These are phyloP conservation scores for Starmerella cellae DNA, from an alignment of 805 yeast genomes.

Conservation along the genomic window DNA sequence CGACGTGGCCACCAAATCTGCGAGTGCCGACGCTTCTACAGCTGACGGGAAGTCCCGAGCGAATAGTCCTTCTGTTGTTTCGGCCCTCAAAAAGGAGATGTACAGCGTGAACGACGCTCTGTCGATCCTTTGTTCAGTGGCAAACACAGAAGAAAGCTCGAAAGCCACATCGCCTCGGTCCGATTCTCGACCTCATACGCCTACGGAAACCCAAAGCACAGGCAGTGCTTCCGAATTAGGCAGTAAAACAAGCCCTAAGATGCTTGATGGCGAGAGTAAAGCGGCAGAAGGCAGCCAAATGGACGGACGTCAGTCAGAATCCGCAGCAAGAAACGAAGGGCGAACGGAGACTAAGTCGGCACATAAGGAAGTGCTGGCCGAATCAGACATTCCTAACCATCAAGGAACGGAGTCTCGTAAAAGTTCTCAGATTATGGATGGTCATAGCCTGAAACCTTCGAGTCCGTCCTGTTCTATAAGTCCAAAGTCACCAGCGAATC, in stretches of 20 bases:
- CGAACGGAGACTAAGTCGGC: too few species aligned
- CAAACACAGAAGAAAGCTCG: slow-evolving; percentile 9
- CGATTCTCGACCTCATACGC: neutral
- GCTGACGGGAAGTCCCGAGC: too few species aligned
- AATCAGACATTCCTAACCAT: neutral
- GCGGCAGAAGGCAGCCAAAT: neutral
- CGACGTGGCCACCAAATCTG: too few species aligned
- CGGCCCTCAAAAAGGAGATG: slow-evolving; percentile 20
- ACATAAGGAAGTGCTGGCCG: too few species aligned
- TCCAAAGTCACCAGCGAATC: neutral
- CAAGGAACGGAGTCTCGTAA: neutral
- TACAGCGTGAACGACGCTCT: slow-evolving; percentile 31
- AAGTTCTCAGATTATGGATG: neutral
- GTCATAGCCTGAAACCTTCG: neutral
- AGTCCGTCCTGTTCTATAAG: too few species aligned
- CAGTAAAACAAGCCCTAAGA: neutral
- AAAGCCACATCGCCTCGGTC: neutral
- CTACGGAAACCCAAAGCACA: too few species aligned
- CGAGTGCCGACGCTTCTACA: too few species aligned
- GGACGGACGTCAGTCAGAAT: neutral
- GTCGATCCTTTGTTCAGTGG: slow-evolving; percentile 30
- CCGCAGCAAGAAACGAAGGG: too few species aligned
- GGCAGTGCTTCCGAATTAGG: too few species aligned
- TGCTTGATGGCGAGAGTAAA: neutral
- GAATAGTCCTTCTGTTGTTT: neutral